Evolutionary conservation across 345 rosid species (phyloP), one percentile per base, ranked within the genome.

Genomic region (Citrus reticulata): DNA sequence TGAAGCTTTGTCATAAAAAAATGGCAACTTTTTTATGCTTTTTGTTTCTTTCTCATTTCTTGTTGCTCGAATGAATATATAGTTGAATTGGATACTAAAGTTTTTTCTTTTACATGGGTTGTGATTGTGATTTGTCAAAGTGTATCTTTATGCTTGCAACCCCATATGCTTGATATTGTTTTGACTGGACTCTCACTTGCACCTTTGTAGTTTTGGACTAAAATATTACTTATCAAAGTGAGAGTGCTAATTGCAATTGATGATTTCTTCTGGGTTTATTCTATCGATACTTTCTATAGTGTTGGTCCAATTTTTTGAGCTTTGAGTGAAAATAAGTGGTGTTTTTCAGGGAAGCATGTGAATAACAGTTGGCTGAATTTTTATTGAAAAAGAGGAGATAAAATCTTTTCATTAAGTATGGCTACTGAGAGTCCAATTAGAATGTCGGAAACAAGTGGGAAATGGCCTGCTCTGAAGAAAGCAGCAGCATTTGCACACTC

Each of bases 341-440:
- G 75, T 39, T 59, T 59, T 68, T n/a, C 62, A 42, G 79, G 35
- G 78, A 76, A 58, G 24, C 39, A 54, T 80, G 78, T 72, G 82
- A 74, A 78, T 73, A 46, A 46, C 51, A 11, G n/a, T 70, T 70
- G 76, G 35, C 32, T 54, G 61, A 34, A 9, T 60, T 65, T 13
- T 22, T 30, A 60, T 58, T 67, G 76, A 68, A 64, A 46, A 5
- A 54, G 58, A 59, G 73, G 46, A 72, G 6, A 24, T 65, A 63
- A 35, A 27, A 65, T 70, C 64, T 60, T 30, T 24, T 66, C 51
- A 46, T 69, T 4, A 17, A 76, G 22, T 71, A 90, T 90, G 91
- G 90, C 91, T 7, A 88, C 93, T 17, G 89, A 90, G 83, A 90
- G 85, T 81, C 90, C 88, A 20, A 84, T 88, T 62, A 87, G 85